Conservation (phyloP, 768 basidiomycete genomes). For the Trametes gibbosa region DNA sequence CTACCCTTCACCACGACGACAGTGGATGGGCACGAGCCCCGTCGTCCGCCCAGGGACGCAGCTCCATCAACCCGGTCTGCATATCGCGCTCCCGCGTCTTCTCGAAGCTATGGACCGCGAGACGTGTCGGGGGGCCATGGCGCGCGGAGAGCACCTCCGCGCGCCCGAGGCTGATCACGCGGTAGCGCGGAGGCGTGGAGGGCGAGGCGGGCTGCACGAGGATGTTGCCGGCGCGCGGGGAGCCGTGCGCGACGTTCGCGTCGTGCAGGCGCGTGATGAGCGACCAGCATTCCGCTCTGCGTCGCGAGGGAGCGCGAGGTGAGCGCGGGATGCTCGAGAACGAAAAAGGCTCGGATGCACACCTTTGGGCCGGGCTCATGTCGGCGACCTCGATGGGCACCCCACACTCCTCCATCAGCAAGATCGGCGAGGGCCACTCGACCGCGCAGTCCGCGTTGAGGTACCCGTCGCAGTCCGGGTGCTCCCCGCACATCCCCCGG, state of each 20-base stretch:
- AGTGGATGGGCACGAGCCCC: background rate
- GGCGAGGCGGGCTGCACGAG: conserved; percentile 44
- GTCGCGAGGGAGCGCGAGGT: background rate
- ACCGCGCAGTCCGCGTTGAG: conserved; percentile 8
- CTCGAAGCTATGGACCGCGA: conserved; percentile 1
- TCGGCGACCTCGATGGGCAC: conserved; percentile 26
- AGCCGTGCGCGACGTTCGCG: conserved; percentile 40
- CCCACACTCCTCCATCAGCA: conserved; percentile 50
- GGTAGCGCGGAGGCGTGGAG: conserved; percentile 35
- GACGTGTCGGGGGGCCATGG: background rate
- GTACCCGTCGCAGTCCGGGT: conserved; percentile 21
- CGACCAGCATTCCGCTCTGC: conserved; percentile 27
- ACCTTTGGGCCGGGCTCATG: conserved; percentile 24
- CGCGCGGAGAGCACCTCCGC: conserved; percentile 1
- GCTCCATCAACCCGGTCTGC: background rate
- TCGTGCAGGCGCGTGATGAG: conserved; percentile 41
- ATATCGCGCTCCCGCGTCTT: conserved; percentile 11
- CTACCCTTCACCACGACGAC: too few species aligned
- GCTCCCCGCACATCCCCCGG: background rate
- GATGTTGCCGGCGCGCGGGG: conserved; percentile 41
- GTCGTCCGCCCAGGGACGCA: background rate
- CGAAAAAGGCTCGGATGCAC: background rate
- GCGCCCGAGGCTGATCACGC: conserved; percentile 52
- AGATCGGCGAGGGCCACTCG: conserved; percentile 34
- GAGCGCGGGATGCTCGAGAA: background rate